Evolutionary conservation across 192 early-diverging fungal species (phyloP), one percentile per base, ranked within the genome.

Genomic region (Coemansia sp.): DNA sequence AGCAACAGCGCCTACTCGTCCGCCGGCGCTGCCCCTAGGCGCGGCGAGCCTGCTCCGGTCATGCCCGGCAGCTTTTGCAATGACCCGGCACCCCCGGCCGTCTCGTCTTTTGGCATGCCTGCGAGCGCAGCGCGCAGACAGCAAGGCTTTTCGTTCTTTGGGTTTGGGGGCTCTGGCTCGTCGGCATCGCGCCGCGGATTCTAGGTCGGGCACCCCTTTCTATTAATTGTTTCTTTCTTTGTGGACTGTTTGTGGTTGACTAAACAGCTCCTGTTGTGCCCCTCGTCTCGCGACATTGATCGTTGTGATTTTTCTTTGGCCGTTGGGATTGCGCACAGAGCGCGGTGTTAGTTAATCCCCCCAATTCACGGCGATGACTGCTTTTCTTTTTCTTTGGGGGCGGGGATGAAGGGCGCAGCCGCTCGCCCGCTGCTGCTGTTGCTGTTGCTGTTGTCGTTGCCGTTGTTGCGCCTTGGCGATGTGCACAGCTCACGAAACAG

Each of bases 91-190:
- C 75, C 75, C 50, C 75, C 75, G 11, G 60, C 61, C 29, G 62
- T 25, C 1, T 72, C 69, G 55, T 69, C 69, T 18, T 69, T 78
- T 51, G 75, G 69, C 42, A 72, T 66, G 27, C 75, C 75, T 29
- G 42, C 62, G 36, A 46, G 27, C 29, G 57, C 22, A 13, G 53
- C 48, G 6, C 67, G 55, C 23, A 65, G 47, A 61, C 50, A 55
- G n/a, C 24, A 29, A 14, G 42, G 28, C 13, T 58, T 48, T n/a
- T 53, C 58, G 32, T 3, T 30, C 19, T 30, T 63, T 53, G 61
- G 61, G 24, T 34, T 50, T 52, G 47, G 60, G 20, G 22, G 13
- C 48, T 59, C 52, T 10, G 61, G 35, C 39, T 39, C 66, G 14
- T 55, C 49, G 49, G 5, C 58, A n/a, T 11, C 48, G 66, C 66